Base-by-base conservation (phyloP, 148 eudicot species). In the Chenopodium album region DNA sequence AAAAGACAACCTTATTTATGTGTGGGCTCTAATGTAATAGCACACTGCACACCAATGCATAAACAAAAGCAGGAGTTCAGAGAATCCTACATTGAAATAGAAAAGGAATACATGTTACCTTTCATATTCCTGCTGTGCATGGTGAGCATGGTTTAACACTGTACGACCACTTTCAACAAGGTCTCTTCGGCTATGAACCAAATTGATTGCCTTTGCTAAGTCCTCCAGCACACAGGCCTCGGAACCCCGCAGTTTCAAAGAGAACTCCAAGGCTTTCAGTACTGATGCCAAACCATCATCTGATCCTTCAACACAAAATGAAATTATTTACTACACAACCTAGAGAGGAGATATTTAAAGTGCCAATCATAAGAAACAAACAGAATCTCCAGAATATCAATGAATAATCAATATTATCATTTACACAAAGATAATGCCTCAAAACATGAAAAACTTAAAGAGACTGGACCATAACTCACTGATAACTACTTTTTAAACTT, bases 121-220 rank as follows among this genome's bases (percentile, higher is more conserved):
- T 80, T 94, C 99, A 88, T 96, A 96, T 68, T 96, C 99, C 85
- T 89, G 96, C 83, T 89, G 93, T 60, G 91, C 92, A 85, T 87
- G 89, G 81, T 90, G 89, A 81, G 97, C 99, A 87, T 96, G 99
- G 82, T 90, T 89, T 79, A 96, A 82, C 89, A 96, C 88, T 76
- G 95, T 87, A 88, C 91, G 99, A 46, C 99, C 97, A 87, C 99
- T 96, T 83, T 96, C 98, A 83, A 94, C 99, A 82, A 94, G 97
- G 89, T 92, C 91, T 85, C 90, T 86, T 73, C 99, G 89, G 70
- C 91, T 85, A 83, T 94, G 99, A 79, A 96, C 99, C 91, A 92
- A 87, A 84, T 89, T 88, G 78, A 96, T 92, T 85, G 99, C 98
- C 85, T 94, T 94, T 44, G 92, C 94, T 84, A 96, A 88, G 82